A percentile compares a stretch with the other conserved stretches of the same genome.
phyloP scores from a whole-genome alignment of 1,284 basidiomycete genomes.

The Hemileia vastatrix region DNA sequence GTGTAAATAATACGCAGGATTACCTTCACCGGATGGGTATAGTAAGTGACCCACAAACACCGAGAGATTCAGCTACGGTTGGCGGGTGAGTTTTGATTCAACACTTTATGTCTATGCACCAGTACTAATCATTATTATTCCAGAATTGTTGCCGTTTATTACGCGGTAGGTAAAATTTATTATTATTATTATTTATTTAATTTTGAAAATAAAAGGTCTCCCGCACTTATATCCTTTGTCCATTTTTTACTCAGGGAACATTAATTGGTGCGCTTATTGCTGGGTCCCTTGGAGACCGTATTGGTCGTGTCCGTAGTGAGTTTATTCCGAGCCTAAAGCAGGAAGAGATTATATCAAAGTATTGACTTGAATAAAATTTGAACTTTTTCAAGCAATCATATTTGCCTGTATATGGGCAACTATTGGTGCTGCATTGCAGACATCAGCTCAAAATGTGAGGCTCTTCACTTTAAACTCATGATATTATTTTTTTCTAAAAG shows the following conservation, averaged over 20 bases:
- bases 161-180: constrained; percentile 3
- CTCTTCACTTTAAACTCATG: background rate
- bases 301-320: constrained; percentile 17
- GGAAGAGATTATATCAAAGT: background rate
- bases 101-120: background rate
- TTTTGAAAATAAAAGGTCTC: background rate
- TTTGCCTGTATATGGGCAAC: constrained; percentile 32
- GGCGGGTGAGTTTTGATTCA: constrained; percentile 29
- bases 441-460: constrained; percentile 26
- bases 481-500: background rate
- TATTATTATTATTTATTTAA: background rate
- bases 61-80: constrained; percentile 25
- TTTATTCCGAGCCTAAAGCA: background rate
- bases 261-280: constrained; percentile 36
- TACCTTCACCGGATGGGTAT: constrained; percentile 25
- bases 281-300: constrained; percentile 33
- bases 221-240: constrained; percentile 22
- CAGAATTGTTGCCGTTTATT: constrained; percentile 21
- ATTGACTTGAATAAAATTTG: background rate
- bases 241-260: constrained; percentile 36
- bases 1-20: constrained; percentile 16
- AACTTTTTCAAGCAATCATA: constrained; percentile 20
- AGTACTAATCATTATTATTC: background rate
- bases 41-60: constrained; percentile 18
- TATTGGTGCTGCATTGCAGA: constrained; percentile 36